Conservation (phyloP, 352 stramenopile species). For the Phytophthora parvispora region DNA sequence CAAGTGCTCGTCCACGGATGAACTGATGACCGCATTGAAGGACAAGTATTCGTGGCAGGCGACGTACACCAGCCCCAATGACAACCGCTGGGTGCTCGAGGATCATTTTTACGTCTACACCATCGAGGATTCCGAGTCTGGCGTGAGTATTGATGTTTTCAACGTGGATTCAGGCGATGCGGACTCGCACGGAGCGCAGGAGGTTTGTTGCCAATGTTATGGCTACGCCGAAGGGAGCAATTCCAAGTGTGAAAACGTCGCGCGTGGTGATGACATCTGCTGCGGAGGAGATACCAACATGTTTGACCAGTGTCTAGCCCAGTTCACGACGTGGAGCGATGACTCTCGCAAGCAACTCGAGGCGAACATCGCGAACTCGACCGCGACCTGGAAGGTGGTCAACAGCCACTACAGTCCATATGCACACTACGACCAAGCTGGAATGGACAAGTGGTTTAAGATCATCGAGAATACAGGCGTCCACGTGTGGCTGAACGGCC, state of each 20-base stretch:
- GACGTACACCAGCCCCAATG: constrained; percentile 57
- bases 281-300: constrained; percentile 40
- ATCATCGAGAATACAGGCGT: constrained; percentile 41
- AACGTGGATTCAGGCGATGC: constrained; percentile 64
- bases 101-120: constrained; percentile 63
- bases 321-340: constrained; percentile 49
- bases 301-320: constrained; percentile 45
- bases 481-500: constrained; percentile 49
- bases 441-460: constrained; percentile 50
- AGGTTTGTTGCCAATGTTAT: constrained; percentile 66
- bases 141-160: constrained; percentile 61
- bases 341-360: constrained; percentile 44
- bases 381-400: constrained; percentile 65
- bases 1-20: constrained; percentile 27
- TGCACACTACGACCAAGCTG: constrained; percentile 38
- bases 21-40: constrained; percentile 29
- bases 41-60: constrained; percentile 53
- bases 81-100: constrained; percentile 53
- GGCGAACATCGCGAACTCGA: constrained; percentile 48
- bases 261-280: constrained; percentile 42
- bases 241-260: constrained; percentile 40
- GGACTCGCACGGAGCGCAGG: constrained; percentile 42
- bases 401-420: constrained; percentile 66
- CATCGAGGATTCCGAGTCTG: constrained; percentile 39
- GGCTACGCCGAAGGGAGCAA: constrained; percentile 47